Evolutionary conservation across 495 filamentous ascomycete species (phyloP).

Genomic region (Penicillium turbatum): DNA sequence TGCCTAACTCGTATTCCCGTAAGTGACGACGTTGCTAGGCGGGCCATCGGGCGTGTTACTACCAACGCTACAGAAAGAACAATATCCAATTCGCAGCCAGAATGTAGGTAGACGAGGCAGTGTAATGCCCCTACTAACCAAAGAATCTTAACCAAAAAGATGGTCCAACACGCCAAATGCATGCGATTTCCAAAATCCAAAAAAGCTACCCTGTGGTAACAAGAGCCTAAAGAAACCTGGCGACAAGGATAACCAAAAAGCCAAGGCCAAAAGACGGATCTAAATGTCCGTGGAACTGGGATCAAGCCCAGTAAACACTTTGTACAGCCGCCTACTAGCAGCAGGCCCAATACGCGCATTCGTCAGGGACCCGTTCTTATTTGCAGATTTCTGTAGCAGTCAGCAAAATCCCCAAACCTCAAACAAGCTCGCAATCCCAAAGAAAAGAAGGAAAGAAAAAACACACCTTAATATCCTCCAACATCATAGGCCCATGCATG

Average conservation of each 20-base stretch:
- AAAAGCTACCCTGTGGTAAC: background rate
- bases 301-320: conserved; percentile 68
- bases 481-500: conserved; percentile 50
- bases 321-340: conserved; percentile 67
- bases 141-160: background rate
- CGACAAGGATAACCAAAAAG: background rate
- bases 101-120: background rate
- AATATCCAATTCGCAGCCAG: conserved; percentile 4
- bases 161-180: background rate
- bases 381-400: conserved; percentile 54
- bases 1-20: no score
- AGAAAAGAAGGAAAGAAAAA: background rate
- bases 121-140: background rate
- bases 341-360: conserved; percentile 63
- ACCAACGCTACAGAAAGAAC: background rate
- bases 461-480: conserved; percentile 57
- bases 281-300: conserved; percentile 64
- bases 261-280: conserved; percentile 8
- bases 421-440: background rate
- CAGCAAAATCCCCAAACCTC: conserved; percentile 3
- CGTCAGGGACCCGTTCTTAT: conserved; percentile 61
- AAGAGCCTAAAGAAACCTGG: background rate
- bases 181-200: background rate
- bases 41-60: no score
- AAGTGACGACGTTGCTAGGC: no score